Percentiles rank a stretch among this genome's conserved stretches.
Conservation (phyloP, 805 yeast genomes). For the Kodamaea kaohsiungensis region DNA sequence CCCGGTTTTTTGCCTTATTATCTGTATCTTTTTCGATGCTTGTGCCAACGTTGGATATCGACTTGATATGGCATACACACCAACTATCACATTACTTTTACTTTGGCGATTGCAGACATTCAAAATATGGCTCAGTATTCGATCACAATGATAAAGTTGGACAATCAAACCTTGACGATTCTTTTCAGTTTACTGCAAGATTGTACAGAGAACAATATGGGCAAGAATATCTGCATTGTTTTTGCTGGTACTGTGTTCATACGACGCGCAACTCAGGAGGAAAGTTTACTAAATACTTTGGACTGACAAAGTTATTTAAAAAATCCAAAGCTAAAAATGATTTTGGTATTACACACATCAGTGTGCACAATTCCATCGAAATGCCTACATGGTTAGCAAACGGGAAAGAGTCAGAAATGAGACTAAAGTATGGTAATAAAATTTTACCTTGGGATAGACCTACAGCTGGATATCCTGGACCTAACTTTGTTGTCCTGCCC, state of each 20-base stretch:
- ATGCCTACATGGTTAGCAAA: not conserved
- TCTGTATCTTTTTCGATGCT: conserved; percentile 4
- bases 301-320: not conserved
- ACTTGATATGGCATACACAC: conserved; percentile 31
- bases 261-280: not conserved
- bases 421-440: not conserved
- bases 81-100: conserved; percentile 17
- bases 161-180: not conserved
- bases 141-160: conserved; percentile 13
- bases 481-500: not conserved
- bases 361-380: conserved; percentile 7
- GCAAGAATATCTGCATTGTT: conserved; percentile 14
- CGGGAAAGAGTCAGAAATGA: not conserved
- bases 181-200: conserved; percentile 13
- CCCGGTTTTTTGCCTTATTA: conserved; percentile 15
- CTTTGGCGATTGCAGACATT: conserved; percentile 16
- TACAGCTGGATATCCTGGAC: too few relatives aligned
- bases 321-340: not conserved
- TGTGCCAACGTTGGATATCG: conserved; percentile 31
- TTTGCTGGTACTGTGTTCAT: conserved; percentile 13
- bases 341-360: not conserved
- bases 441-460: conserved; percentile 6
- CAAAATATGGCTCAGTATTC: conserved; percentile 13
- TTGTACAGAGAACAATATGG: conserved; percentile 9
- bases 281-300: not conserved